phyloP scores from a whole-genome alignment of 1,284 basidiomycete species.

The Rugosomyces carneus region DNA sequence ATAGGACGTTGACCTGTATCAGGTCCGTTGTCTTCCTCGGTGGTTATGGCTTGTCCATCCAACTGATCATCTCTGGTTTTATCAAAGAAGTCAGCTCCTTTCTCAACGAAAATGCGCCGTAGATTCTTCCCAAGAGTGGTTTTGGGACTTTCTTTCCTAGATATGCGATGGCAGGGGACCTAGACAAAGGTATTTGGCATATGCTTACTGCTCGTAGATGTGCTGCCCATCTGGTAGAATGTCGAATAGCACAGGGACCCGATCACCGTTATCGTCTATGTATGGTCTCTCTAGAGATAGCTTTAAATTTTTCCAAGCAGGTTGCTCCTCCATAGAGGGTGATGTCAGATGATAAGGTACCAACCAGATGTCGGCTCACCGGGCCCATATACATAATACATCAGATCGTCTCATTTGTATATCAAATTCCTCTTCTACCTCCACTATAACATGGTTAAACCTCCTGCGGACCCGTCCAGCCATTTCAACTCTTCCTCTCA shows the following conservation, averaged over 20 bases:
- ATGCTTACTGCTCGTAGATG: constrained; percentile 60
- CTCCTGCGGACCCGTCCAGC: constrained; percentile 21
- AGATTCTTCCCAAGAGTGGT: constrained; percentile 55
- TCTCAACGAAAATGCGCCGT: constrained; percentile 63
- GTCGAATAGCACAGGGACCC: constrained; percentile 58
- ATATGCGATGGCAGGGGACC: constrained; percentile 4
- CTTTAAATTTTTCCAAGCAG: constrained; percentile 51
- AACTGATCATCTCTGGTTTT: constrained; percentile 33
- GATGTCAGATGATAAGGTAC: constrained; percentile 1
- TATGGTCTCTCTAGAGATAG: constrained; percentile 72
- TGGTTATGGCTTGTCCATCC: constrained; percentile 17
- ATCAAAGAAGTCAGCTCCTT: constrained; percentile 71
- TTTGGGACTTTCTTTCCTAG: constrained; percentile 49
- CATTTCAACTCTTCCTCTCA: constrained; percentile 12
- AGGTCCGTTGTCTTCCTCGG: constrained; percentile 14
- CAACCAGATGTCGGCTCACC: constrained; percentile 13
- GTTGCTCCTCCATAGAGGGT: constrained; percentile 26
- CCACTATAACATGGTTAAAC: constrained; percentile 27
- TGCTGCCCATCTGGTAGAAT: constrained; percentile 64
- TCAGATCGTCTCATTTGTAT: constrained; percentile 12
- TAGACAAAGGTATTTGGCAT: neutral
- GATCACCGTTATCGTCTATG: constrained; percentile 64
- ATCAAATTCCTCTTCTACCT: constrained; percentile 4
- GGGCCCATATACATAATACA: constrained; percentile 11
- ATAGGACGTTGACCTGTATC: constrained; percentile 19